phyloP scores from a whole-genome alignment of 2,329 filamentous ascomycete species.

The Cyanodermella asteris region DNA sequence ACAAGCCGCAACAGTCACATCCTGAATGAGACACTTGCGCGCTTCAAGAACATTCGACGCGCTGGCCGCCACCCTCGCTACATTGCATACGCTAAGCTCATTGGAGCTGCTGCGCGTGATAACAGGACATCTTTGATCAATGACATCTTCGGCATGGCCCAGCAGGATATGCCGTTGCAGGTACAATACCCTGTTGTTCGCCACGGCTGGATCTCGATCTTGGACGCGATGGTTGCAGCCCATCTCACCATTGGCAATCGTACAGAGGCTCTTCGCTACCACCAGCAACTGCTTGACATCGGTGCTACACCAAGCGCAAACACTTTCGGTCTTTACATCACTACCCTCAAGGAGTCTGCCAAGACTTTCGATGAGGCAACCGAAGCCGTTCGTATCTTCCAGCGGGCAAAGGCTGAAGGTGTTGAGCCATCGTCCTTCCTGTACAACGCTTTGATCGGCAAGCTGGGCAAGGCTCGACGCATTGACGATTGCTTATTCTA shows the following conservation, averaged over 20 bases:
- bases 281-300: constrained; percentile 78
- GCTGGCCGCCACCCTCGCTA: constrained; percentile 81
- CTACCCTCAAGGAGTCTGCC: constrained; percentile 89
- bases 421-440: constrained; percentile 92
- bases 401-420: constrained; percentile 76
- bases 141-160: constrained; percentile 75
- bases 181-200: constrained; percentile 69
- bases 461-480: constrained; percentile 88
- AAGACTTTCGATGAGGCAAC: constrained; percentile 97
- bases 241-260: constrained; percentile 69
- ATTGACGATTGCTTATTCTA: constrained; percentile 97
- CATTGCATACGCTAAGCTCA: constrained; percentile 91
- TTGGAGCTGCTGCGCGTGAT: constrained; percentile 69
- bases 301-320: constrained; percentile 85
- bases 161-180: constrained; percentile 66
- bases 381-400: constrained; percentile 93
- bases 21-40: constrained; percentile 57
- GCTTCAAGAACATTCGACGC: constrained; percentile 83
- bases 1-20: constrained; percentile 50
- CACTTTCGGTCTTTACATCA: constrained; percentile 96
- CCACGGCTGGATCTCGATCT: constrained; percentile 88
- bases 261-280: constrained; percentile 60
- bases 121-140: constrained; percentile 62
- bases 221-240: constrained; percentile 90
- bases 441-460: constrained; percentile 95